A percentile compares a stretch with the other conserved stretches of the same genome.
These are phyloP conservation scores for Neoboletus magnificus DNA, from an alignment of 768 basidiomycete species.

Conservation along the genomic window DNA sequence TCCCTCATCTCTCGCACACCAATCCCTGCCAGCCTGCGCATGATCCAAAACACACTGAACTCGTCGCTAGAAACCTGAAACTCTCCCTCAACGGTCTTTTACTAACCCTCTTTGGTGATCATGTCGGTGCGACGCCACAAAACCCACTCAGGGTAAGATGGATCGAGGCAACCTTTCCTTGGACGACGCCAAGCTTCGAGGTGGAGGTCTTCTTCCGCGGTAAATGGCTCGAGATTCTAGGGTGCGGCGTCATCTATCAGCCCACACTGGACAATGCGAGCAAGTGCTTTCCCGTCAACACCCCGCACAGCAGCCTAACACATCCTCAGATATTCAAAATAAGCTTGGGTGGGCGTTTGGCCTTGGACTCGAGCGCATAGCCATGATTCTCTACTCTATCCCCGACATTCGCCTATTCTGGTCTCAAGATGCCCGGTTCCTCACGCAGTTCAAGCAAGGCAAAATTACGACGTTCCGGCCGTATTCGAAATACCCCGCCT, in stretches of 20 bases:
- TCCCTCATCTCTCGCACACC: constrained; percentile 62
- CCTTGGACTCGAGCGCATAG: constrained; percentile 93
- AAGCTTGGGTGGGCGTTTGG: constrained; percentile 99
- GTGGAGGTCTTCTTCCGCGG: constrained; percentile 96
- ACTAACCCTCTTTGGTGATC: constrained; percentile 72
- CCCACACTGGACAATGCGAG: constrained; percentile 85
- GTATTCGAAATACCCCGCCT: constrained; percentile 90
- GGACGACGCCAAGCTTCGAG: constrained; percentile 96
- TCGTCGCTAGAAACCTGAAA: constrained; percentile 85
- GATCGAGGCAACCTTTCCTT: constrained; percentile 98
- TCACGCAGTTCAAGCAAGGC: constrained; percentile 77
- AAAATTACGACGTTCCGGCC: constrained; percentile 80
- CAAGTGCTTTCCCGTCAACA: constrained; percentile 37
- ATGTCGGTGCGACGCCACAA: constrained; percentile 44
- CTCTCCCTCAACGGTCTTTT: constrained; percentile 85
- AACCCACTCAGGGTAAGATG: constrained; percentile 87
- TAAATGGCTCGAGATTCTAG: constrained; percentile 96
- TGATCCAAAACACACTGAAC: constrained; percentile 65
- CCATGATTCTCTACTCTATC: constrained; percentile 95
- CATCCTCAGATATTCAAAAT: constrained; percentile 57
- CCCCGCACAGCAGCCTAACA: constrained; percentile 8
- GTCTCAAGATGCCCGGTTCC: constrained; percentile 86
- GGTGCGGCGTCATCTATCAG: constrained; percentile 89
- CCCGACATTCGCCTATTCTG: constrained; percentile 99
- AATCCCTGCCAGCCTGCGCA: constrained; percentile 85